Percentiles rank a stretch among this genome's conserved stretches.
Evolutionary conservation across 2,329 filamentous ascomycete species (phyloP).

Genomic region (Neofusicoccum kwambonambiense): DNA sequence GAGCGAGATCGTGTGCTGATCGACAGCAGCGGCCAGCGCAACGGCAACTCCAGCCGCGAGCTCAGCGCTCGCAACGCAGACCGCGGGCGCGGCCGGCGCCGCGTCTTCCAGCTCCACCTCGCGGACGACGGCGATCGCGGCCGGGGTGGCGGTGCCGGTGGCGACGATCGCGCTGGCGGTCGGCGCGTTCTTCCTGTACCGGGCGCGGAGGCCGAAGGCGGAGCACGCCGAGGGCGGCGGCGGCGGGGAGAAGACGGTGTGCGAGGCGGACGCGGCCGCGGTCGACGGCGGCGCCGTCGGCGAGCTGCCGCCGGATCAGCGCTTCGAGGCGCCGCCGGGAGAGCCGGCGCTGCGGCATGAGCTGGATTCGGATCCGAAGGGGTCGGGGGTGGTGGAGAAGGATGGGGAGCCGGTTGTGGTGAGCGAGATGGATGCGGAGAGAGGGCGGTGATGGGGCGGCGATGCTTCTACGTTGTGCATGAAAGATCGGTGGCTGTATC

Average conservation of each 20-base stretch:
- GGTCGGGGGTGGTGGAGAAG: not conserved
- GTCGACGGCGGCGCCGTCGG: not conserved
- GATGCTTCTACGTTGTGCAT: no score
- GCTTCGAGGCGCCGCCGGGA: not conserved
- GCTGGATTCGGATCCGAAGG: not conserved
- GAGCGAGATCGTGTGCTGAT: no score
- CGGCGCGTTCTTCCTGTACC: not conserved
- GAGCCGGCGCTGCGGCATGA: not conserved
- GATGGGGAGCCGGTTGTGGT: not conserved
- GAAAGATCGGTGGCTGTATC: no score
- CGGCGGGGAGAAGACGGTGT: not conserved
- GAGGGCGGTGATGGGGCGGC: not conserved
- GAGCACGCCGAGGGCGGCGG: not conserved
- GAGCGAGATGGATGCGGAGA: not conserved
- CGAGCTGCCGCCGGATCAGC: not conserved
- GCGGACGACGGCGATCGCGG: not conserved
- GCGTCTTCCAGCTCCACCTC: not conserved
- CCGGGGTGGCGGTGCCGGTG: not conserved
- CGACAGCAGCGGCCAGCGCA: no score
- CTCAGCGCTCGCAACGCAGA: not conserved
- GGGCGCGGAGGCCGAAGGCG: not conserved
- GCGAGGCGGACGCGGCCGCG: not conserved
- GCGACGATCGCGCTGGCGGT: not conserved
- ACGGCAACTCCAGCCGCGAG: not conserved
- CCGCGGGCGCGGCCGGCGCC: not conserved